Evolutionary conservation across 441 rosid genomes (phyloP).

Genomic region (Arabidopsis hybrid): DNA sequence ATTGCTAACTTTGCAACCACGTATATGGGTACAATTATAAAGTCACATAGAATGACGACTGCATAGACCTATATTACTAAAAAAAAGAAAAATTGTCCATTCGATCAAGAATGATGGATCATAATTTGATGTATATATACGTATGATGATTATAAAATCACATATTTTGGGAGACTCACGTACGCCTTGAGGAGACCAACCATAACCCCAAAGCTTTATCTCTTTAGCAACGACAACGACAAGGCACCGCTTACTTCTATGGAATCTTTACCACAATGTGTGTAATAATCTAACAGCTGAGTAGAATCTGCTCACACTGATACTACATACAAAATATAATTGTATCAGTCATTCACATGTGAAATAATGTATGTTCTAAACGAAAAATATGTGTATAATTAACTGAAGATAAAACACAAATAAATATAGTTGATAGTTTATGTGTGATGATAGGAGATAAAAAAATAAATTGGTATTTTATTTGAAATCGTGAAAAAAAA

Average conservation of each 20-base stretch:
- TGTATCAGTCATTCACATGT: not conserved
- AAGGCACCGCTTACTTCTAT: slow-evolving; percentile 8
- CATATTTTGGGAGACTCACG: not conserved
- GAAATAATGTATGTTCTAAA: not conserved
- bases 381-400: not conserved
- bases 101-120: not conserved
- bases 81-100: not conserved
- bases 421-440: too few species aligned
- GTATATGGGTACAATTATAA: not conserved
- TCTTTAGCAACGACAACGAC: slow-evolving; percentile 5
- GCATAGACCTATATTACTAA: too few species aligned
- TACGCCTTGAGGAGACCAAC: slow-evolving; percentile 7
- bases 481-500: too few species aligned
- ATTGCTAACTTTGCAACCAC: slow-evolving; percentile 7
- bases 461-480: too few species aligned
- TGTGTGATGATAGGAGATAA: too few species aligned
- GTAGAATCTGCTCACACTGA: not conserved
- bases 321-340: not conserved
- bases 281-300: not conserved
- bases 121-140: not conserved
- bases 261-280: slow-evolving; percentile 5
- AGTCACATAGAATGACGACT: not conserved
- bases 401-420: too few species aligned
- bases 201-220: slow-evolving; percentile 15
- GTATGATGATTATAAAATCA: not conserved